Evolutionary conservation across 1,139 yeast species (phyloP), one percentile per base, ranked within the genome.

Genomic region (Geotrichum siamense): DNA sequence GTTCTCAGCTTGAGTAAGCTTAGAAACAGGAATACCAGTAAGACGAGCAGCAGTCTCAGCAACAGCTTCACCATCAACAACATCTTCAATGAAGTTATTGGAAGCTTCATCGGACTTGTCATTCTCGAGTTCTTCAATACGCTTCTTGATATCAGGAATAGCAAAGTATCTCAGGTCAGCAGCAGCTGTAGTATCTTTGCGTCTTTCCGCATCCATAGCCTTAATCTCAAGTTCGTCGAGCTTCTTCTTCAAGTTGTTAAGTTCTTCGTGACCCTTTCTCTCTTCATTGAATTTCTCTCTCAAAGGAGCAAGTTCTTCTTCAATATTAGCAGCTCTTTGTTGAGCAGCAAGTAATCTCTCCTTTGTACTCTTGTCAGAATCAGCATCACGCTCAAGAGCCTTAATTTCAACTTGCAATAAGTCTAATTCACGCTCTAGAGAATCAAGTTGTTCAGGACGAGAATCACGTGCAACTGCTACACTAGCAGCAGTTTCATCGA

Each of bases 381-480:
- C 95, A 58, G 82, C 82, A 63, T 91, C 99, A 67, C 98, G 84
- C 67, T 91, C 96, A 57, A 91, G 74, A 1, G 99, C 98, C 62
- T 87, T 86, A 59, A 91, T 89, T 67, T 91, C 99, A 49, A 93
- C 97, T 58, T 87, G 94, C 31, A 91, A 68, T 55, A 91, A 75
- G 61, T 87, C 94, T 47, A 89, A 74, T 66, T 86, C 86, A 66
- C 98, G 83, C 67, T 91, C 99, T 55, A 87, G 75, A 41, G 79
- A 82, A 65, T 91, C 98, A 56, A 91, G 74, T 62, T 87, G 96
- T 66, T 91, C 99, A 1, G 99, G 99, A 63, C 86, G 86, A 3
- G 97, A 89, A 61, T 91, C 98, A 65, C 98, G 79, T 2, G 96
- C 96, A 43, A 91, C 98, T 1, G 97, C 97, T 39, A 91, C 98